phyloP scores from a whole-genome alignment of 192 early-diverging fungal species.

The Coemansia erecta region DNA sequence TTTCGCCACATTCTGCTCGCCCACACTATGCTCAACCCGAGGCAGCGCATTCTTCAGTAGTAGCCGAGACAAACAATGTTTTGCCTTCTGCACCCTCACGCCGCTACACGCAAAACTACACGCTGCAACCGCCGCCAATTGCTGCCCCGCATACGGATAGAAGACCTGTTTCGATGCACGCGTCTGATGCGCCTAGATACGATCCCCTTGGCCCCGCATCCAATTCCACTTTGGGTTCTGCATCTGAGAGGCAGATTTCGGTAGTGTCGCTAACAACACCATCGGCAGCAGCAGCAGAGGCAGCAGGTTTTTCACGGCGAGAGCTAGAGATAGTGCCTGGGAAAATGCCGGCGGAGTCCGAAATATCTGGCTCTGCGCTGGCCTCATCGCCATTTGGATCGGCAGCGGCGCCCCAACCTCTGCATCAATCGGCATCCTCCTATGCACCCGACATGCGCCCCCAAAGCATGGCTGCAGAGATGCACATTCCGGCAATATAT shows the following conservation, averaged over 20 bases:
- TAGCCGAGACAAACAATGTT: no score
- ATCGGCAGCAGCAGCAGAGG: neutral
- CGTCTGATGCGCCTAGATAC: no score
- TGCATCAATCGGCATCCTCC: slow-evolving; percentile 35
- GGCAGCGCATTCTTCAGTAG: no score
- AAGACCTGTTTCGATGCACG: no score
- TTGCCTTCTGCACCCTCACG: neutral
- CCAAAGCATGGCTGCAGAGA: slow-evolving; percentile 19
- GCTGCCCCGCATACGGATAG: neutral
- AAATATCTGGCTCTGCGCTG: neutral
- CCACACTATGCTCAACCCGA: neutral
- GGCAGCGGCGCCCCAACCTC: slow-evolving; percentile 46
- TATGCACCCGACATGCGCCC: slow-evolving; percentile 34
- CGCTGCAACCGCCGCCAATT: neutral
- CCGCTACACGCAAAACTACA: neutral
- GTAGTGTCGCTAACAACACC: neutral
- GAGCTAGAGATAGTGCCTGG: neutral
- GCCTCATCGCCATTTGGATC: slow-evolving; percentile 24
- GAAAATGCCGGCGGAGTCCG: neutral
- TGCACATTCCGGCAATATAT: slow-evolving; percentile 48
- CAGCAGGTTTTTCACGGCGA: neutral
- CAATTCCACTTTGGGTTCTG: neutral
- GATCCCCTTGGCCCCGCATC: neutral
- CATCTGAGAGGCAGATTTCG: slow-evolving; percentile 5
- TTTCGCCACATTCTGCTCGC: no score